A percentile compares a stretch with the other conserved stretches of the same genome.
Evolutionary conservation across 2,329 filamentous ascomycete species (phyloP).

Genomic region (Hypoxylon sp.): DNA sequence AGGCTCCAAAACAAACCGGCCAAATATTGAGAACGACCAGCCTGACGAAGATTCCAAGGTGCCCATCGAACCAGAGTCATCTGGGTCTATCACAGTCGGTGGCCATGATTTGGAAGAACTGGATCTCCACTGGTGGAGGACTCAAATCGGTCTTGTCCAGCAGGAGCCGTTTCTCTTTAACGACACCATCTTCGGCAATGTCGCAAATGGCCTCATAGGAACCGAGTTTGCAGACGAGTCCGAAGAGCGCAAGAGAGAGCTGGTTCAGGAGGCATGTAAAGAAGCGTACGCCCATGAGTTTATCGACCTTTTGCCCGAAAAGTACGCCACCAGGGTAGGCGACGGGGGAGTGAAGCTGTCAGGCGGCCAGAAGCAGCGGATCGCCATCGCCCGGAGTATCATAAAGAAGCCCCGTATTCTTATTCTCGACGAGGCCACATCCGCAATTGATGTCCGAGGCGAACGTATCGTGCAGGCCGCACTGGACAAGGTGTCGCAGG

Average conservation of each 20-base stretch:
- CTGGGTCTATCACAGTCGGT: slow-evolving; percentile 63
- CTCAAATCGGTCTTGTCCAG: slow-evolving; percentile 70
- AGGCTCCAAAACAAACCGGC: slow-evolving; percentile 60
- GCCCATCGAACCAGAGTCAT: slow-evolving; percentile 53
- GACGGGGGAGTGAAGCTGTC: slow-evolving; percentile 80
- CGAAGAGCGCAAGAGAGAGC: slow-evolving; percentile 62
- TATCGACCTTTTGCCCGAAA: slow-evolving; percentile 68
- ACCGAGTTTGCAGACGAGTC: slow-evolving; percentile 59
- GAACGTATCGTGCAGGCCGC: slow-evolving; percentile 70
- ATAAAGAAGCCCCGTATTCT: slow-evolving; percentile 74
- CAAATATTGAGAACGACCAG: slow-evolving; percentile 56
- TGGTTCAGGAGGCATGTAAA: slow-evolving; percentile 69
- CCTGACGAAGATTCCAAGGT: slow-evolving; percentile 53
- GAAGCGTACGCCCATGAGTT: slow-evolving; percentile 76
- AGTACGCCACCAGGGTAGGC: slow-evolving; percentile 77
- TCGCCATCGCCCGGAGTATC: slow-evolving; percentile 80
- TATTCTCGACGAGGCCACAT: slow-evolving; percentile 81
- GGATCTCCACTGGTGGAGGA: slow-evolving; percentile 69
- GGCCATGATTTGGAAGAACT: slow-evolving; percentile 63
- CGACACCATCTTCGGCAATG: slow-evolving; percentile 69
- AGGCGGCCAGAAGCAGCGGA: slow-evolving; percentile 82
- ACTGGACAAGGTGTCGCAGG: slow-evolving; percentile 66
- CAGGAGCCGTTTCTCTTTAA: slow-evolving; percentile 76
- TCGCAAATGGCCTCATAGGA: slow-evolving; percentile 65
- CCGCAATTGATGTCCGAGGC: slow-evolving; percentile 64